Evolutionary conservation across 176 grass and related monocot genomes (phyloP), one percentile per base, ranked within the genome.

Genomic region (Aegilops tauschii): DNA sequence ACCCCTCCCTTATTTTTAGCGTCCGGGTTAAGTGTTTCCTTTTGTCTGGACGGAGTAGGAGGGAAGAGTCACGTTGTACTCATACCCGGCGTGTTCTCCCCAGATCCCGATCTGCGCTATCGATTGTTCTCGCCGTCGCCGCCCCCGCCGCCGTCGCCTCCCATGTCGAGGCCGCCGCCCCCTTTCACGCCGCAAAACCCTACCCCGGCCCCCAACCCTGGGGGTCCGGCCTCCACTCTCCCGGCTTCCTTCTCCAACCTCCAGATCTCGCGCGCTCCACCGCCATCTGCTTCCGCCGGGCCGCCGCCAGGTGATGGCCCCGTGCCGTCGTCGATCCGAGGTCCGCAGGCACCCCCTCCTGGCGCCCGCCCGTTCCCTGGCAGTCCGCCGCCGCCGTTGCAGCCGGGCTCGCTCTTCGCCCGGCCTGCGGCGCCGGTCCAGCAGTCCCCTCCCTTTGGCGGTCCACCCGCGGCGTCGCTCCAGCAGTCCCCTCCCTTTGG

Each of bases 21-120:
- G 56, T 59, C 56, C 56, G 56, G 56, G 56, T 59, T 21, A 21
- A 21, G 56, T 21, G 56, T 21, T 59, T 59, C 56, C 56, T 59
- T 59, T 59, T 59, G 7, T 59, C 56, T 59, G 56, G 20, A 59
- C 56, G 56, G 17, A 21, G 18, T 59, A 59, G 56, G 56, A 21
- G 20, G 20, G 56, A 59, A 58, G 56, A 59, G 56, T 59, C 56
- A 20, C 17, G 18, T 59, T 59, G 56, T 59, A 59, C 56, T 59
- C 56, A 59, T 8, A 59, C 75, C 75, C 4, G 12, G 31, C 27
- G 49, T 6, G 18, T 40, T 37, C 58, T 30, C 58, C 69, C 21
- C 84, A 90, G 88, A 88, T 95, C 88, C 85, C 85, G 80, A 89
- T 90, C 87, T 83, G 20, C 82, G 30, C 61, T 35, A n/a, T 47